Base-by-base conservation (phyloP, 2,329 filamentous ascomycete genomes). In the Diaporthe aspalathi region DNA sequence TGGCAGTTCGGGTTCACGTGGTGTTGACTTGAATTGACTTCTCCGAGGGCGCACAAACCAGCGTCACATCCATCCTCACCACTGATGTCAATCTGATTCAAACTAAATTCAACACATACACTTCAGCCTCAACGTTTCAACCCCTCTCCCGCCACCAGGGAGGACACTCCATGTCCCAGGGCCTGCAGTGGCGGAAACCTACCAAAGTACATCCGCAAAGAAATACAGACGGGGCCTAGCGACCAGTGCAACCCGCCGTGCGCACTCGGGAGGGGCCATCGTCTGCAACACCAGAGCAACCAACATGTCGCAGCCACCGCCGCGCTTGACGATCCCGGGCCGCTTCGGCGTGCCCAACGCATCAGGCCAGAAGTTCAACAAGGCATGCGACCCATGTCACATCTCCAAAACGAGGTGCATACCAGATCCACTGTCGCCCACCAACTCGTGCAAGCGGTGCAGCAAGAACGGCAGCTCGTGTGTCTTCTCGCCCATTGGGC, bases 351-450 rank as follows among this genome's bases (percentile, higher is more conserved):
- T 40, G 57, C 50, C 60, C 52, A 32, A 40, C 29, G 20, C 68
- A 7, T 14, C 71, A 1, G 63, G 68, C 11, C 71, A 62, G 11
- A 63, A 66, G n/a, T 68, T 67, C 68, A 73, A 73, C 62, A 73
- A 71, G 53, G 71, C 71, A 22, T 73, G 71, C 29, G 71, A 73
- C 47, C 57, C 71, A 6, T 73, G 71, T 38, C 71, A 73, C 32
- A 60, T 71, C 45, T 73, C 71, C 24, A 73, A 73, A 50, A 70
- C 70, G 11, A 70, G 68, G 29, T 73, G 71, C 29, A 45, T 71
- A n/a, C 60, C 68, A 3, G 71, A 73, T 22, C 71, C 68, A 24
- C 68, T 67, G 45, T 71, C 71, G 62, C 71, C 71, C 68, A 68
- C 29, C 11, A 70, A 50, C 62, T 50, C 60, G 3, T 73, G 71